phyloP scores from a whole-genome alignment of 495 filamentous ascomycete species.

The Penicillium soppii region DNA sequence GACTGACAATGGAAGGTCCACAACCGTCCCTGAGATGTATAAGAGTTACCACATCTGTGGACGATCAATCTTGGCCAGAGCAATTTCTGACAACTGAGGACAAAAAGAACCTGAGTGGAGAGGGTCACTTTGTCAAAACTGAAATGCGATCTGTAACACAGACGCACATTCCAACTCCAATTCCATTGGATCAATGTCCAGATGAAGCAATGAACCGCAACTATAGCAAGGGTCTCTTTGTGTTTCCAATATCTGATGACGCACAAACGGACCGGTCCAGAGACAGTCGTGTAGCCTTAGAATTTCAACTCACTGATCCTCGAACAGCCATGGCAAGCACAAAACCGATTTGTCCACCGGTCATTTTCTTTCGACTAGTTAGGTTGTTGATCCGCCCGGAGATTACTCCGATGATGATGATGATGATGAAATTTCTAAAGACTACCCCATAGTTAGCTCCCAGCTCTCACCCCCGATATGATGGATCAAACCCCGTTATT shows the following conservation, averaged over 20 bases:
- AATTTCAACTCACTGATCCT: too few relatives aligned
- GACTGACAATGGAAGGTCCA: not conserved
- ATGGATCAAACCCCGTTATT: too few relatives aligned
- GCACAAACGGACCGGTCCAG: not conserved
- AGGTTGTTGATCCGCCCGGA: constrained; percentile 5
- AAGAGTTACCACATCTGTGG: constrained; percentile 5
- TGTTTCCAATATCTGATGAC: not conserved
- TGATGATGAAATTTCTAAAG: too few relatives aligned
- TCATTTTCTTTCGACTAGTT: not conserved
- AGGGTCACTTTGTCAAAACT: not conserved
- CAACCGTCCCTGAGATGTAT: constrained; percentile 1
- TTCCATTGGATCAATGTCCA: not conserved
- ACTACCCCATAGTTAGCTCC: too few relatives aligned
- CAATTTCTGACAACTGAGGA: too few relatives aligned
- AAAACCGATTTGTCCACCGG: not conserved
- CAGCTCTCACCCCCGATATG: too few relatives aligned
- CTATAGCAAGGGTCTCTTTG: not conserved
- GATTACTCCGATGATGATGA: constrained; percentile 6
- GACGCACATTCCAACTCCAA: not conserved
- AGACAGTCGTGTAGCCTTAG: not conserved
- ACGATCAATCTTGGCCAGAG: constrained; percentile 13
- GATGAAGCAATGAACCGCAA: not conserved
- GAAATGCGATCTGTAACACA: not conserved
- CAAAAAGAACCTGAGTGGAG: not conserved
- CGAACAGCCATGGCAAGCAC: not conserved